Conservation (phyloP, 257 asterid species). For the Pogostemon cablin region DNA sequence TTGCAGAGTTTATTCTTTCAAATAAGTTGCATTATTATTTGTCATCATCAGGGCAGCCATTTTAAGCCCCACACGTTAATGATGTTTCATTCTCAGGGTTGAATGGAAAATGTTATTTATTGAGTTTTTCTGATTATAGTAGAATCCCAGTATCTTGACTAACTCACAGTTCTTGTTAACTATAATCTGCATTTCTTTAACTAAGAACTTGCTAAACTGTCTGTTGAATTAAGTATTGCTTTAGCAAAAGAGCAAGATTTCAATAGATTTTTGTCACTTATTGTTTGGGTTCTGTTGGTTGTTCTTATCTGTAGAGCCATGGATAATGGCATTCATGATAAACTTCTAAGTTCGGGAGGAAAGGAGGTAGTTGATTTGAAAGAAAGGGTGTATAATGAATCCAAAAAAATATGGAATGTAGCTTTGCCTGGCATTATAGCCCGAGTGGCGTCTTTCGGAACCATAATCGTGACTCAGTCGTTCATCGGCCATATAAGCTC, state of each 20-base stretch:
- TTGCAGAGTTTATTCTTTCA: not conserved
- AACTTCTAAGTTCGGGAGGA: slow-evolving; percentile 42
- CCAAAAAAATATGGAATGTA: slow-evolving; percentile 70
- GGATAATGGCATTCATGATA: slow-evolving; percentile 49
- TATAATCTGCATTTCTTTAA: not conserved
- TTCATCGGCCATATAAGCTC: slow-evolving; percentile 65
- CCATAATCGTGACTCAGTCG: slow-evolving; percentile 70
- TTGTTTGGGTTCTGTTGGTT: not conserved
- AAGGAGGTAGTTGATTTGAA: slow-evolving; percentile 45
- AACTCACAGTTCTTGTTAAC: not conserved
- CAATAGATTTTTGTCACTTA: not conserved
- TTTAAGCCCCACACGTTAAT: too few species aligned
- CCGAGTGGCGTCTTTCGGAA: slow-evolving; percentile 65
- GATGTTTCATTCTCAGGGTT: too few species aligned
- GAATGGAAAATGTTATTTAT: not conserved
- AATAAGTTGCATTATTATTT: not conserved
- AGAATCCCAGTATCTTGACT: not conserved
- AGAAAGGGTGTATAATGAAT: slow-evolving; percentile 48
- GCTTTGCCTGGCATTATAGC: slow-evolving; percentile 75
- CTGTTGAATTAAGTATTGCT: not conserved
- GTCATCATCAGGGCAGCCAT: not conserved
- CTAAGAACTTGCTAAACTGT: not conserved
- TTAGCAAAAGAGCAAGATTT: not conserved
- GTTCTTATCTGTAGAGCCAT: slow-evolving; percentile 44
- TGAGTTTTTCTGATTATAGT: not conserved